These are phyloP conservation scores for Venturiaceae sp. DNA, from an alignment of 2,329 filamentous ascomycete species.

Conservation along the genomic window DNA sequence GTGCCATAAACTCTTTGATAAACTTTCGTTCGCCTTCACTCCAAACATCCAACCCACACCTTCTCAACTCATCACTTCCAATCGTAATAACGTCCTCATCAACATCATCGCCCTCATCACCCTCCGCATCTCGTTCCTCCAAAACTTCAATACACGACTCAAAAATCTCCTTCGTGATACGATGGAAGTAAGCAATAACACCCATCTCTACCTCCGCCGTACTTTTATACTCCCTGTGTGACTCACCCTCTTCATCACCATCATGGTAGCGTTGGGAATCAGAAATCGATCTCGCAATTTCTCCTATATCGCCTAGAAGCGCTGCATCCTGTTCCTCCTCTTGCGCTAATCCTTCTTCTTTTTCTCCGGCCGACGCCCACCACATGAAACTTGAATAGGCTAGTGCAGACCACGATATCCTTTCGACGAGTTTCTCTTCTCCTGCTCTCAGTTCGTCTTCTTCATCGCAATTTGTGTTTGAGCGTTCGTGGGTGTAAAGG, in stretches of 20 bases:
- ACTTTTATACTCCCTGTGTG: background rate
- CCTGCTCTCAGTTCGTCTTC: slow-evolving; percentile 12
- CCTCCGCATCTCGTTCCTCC: slow-evolving; percentile 27
- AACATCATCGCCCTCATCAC: slow-evolving; percentile 30
- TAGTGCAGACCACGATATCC: slow-evolving; percentile 56
- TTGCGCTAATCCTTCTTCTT: slow-evolving; percentile 44
- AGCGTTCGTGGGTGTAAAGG: slow-evolving; percentile 8
- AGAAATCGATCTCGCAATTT: slow-evolving; percentile 21
- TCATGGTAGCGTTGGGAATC: slow-evolving; percentile 39
- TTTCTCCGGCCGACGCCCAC: slow-evolving; percentile 80
- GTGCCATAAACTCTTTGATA: slow-evolving; percentile 48
- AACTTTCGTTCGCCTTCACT: slow-evolving; percentile 62
- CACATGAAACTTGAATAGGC: slow-evolving; percentile 81
- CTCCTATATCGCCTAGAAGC: slow-evolving; percentile 32
- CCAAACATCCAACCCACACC: slow-evolving; percentile 73
- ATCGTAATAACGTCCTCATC: slow-evolving; percentile 40
- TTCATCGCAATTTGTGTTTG: slow-evolving; percentile 14
- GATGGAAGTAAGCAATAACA: slow-evolving; percentile 73
- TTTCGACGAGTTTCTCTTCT: slow-evolving; percentile 39
- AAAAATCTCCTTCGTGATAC: slow-evolving; percentile 58
- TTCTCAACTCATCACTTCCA: slow-evolving; percentile 53
- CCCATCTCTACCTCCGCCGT: slow-evolving; percentile 53
- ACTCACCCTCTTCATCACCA: slow-evolving; percentile 32
- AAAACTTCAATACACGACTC: slow-evolving; percentile 53
- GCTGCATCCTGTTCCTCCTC: slow-evolving; percentile 42